Evolutionary conservation across 2,329 filamentous ascomycete genomes (phyloP).

Genomic region (Clonostachys solani): DNA sequence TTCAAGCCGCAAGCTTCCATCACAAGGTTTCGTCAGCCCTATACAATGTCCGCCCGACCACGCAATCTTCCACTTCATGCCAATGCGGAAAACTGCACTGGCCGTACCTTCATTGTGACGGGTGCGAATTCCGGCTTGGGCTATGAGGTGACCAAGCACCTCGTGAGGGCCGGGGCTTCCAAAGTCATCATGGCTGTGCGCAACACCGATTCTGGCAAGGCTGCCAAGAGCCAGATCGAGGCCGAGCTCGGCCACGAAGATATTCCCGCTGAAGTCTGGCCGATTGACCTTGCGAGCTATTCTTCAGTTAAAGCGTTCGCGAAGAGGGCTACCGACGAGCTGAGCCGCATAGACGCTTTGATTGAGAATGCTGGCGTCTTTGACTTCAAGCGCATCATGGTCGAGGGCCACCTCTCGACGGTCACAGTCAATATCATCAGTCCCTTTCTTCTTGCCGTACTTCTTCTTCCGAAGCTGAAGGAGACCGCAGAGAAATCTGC

Average conservation of each 20-base stretch:
- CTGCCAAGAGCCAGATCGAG: constrained; percentile 18
- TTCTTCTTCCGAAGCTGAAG: constrained; percentile 35
- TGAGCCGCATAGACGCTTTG: constrained; percentile 37
- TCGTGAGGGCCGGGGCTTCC: not conserved
- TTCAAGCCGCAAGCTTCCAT: no score
- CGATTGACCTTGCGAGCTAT: constrained; percentile 41
- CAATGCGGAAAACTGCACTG: constrained; percentile 18
- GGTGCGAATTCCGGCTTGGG: constrained; percentile 33
- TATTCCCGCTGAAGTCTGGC: constrained; percentile 40
- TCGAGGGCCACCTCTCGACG: constrained; percentile 1
- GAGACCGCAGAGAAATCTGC: constrained; percentile 24
- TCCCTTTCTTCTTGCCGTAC: constrained; percentile 36
- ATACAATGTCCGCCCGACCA: no score
- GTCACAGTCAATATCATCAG: constrained; percentile 10
- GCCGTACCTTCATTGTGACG: constrained; percentile 35
- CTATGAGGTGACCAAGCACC: constrained; percentile 23
- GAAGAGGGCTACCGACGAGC: constrained; percentile 19
- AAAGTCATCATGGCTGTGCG: not conserved
- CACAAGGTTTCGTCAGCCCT: no score
- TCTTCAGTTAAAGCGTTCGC: constrained; percentile 40
- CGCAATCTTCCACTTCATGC: constrained; percentile 3
- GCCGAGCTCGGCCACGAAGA: constrained; percentile 10
- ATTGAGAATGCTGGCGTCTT: constrained; percentile 35
- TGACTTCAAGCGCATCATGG: not conserved
- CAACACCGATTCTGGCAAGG: not conserved